Evolutionary conservation across 139 green algal species (phyloP).

Genomic region (Auxenochlorella protothecoides): DNA sequence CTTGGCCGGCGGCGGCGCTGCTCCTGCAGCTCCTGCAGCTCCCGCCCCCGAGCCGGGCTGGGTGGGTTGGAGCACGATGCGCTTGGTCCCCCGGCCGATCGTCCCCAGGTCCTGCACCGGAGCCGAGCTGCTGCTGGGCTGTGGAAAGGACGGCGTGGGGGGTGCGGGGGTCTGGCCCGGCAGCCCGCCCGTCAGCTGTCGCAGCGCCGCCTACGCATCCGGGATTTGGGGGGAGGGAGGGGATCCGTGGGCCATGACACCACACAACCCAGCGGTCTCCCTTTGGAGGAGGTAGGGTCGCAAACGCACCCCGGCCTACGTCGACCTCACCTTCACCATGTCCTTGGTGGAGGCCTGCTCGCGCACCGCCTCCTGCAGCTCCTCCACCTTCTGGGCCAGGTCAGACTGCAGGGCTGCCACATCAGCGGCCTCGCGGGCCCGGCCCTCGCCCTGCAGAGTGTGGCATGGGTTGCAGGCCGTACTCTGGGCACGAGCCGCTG

Average conservation of each 20-base stretch:
- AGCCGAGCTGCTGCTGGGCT: background rate
- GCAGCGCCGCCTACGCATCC: too few species aligned
- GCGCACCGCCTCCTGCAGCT: constrained; percentile 10
- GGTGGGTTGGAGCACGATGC: constrained; percentile 34
- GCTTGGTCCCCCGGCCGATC: constrained; percentile 43
- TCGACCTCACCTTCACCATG: constrained; percentile 10
- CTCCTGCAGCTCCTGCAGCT: constrained; percentile 3
- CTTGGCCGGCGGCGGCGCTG: background rate
- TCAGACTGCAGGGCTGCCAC: too few species aligned
- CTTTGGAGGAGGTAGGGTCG: background rate
- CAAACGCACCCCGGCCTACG: too few species aligned
- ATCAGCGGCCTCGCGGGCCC: too few species aligned
- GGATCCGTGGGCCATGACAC: too few species aligned
- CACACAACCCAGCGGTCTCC: background rate
- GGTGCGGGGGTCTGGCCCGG: background rate
- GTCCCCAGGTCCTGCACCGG: constrained; percentile 34
- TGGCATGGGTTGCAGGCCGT: too few species aligned
- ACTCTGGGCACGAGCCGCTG: too few species aligned
- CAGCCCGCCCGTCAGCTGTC: too few species aligned
- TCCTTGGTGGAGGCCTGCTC: constrained; percentile 28
- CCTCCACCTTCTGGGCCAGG: too few species aligned
- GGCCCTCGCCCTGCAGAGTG: too few species aligned
- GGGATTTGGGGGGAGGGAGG: too few species aligned
- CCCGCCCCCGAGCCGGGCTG: background rate
- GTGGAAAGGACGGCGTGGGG: background rate